Evolutionary conservation across 495 filamentous ascomycete species (phyloP), one percentile per base, ranked within the genome.

Genomic region (Trichoderma virens): DNA sequence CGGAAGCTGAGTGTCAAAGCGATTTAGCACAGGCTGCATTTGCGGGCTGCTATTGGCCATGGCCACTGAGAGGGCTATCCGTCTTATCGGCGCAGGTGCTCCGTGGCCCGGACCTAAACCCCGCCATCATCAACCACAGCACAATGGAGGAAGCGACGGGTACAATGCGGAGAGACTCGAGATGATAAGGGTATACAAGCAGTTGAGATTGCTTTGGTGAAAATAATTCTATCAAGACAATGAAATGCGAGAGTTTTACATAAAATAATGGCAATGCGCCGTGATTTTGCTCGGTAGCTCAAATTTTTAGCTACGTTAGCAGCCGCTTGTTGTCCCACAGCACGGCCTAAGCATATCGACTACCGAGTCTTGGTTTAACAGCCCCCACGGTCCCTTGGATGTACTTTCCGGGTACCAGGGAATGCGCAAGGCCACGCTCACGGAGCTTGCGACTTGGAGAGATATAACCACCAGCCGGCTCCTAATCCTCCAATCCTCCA

Each of bases 101-200:
- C 51, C 51, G 51, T 56, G 25, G 23, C 25, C 51, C 51, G 51
- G 51, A 30, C 9, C 51, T 56, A 56, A 56, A 56, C 51, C 51
- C 51, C 51, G 51, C 51, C 51, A 56, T 28, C 3, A 9, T 30
- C 51, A 56, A 30, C 51, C 27, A 56, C 8, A 13, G 34, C 34
- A 6, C 6, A 27, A 56, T 11, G 27, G 25, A 28, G 9, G 25
- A 56, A 18, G 4, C n/a, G 41, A 9, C 25, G 9, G 20, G 43
- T 47, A 47, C 43, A 18, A 20, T 20, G 4, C 8, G 5, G n/a
- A 20, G 43, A 47, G 43, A 47, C 18, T 20, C 43, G 43, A 20
- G 2, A 47, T 47, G 43, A 20, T 47, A 47, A 20, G 18, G 2
- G 8, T 20, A 7, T 47, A 47, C 43, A 20, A 16, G 18, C 18